Evolutionary conservation across 1,284 basidiomycete genomes (phyloP).

Genomic region (Clitocybe nebularis): DNA sequence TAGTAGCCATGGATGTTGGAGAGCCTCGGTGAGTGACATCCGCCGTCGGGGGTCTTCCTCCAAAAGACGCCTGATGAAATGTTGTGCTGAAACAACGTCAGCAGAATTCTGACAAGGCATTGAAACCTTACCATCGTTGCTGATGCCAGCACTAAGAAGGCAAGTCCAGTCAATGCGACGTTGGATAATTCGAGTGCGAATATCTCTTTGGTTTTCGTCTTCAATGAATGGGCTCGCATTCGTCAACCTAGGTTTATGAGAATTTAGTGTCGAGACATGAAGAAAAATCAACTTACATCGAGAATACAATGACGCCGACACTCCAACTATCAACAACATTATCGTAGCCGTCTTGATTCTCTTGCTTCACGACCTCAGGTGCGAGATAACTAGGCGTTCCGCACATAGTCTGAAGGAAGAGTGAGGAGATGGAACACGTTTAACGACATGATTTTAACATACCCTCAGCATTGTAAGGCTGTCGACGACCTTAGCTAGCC

Average conservation of each 20-base stretch:
- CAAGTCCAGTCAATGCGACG: constrained; percentile 61
- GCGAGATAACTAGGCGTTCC: constrained; percentile 84
- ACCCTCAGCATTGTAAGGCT: constrained; percentile 69
- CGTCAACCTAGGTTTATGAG: constrained; percentile 54
- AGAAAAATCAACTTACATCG: constrained; percentile 54
- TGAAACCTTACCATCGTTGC: constrained; percentile 2
- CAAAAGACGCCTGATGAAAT: constrained; percentile 36
- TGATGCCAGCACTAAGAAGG: constrained; percentile 32
- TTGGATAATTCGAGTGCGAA: constrained; percentile 48
- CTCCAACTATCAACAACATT: constrained; percentile 91
- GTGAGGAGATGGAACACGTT: constrained; percentile 5
- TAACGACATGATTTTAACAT: constrained; percentile 19
- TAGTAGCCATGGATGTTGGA: constrained; percentile 38
- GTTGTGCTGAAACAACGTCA: constrained; percentile 20
- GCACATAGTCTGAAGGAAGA: constrained; percentile 68
- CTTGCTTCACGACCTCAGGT: constrained; percentile 82
- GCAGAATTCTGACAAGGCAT: not conserved
- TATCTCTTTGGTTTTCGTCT: constrained; percentile 50
- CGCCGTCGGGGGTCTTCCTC: constrained; percentile 28
- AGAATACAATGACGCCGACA: constrained; percentile 86
- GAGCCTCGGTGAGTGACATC: constrained; percentile 29
- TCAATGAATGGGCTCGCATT: constrained; percentile 71
- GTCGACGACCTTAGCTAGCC: constrained; percentile 85
- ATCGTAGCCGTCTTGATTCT: constrained; percentile 69
- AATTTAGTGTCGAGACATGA: constrained; percentile 12